Base-by-base conservation (phyloP, 768 basidiomycete genomes). In the Amanita thiersii region DNA sequence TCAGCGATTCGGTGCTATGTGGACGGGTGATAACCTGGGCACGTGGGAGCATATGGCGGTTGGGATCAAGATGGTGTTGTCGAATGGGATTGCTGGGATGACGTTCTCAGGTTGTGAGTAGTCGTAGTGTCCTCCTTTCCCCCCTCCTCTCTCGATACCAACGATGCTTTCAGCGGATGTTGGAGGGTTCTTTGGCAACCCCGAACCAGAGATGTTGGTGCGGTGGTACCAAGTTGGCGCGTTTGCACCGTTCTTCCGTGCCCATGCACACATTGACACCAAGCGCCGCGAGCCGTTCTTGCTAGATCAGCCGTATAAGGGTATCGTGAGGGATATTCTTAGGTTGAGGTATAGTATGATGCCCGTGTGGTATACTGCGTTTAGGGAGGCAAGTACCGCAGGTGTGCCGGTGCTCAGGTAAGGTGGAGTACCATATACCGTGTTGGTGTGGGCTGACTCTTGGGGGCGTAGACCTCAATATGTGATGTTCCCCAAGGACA, bases 131-230 rank as follows among this genome's bases (percentile, higher is more conserved):
- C n/a, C 14, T 29, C 3, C 10, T 23, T 6, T 34, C 14, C 11
- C 6, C 23, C 12, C 33, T 28, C 21, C 20, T 9, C 20, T 26
- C 28, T 34, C 47, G 17, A 43, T 14, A 34, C 36, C 46, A 12
- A 46, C 37, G 37, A 18, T 42, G 35, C 25, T 29, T 39, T 19
- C 50, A 98, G 94, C 96, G 47, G 96, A 99, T 53, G 92, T 98
- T 39, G 94, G 96, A 14, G 96, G 96, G 11, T 99, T 98, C 81
- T 98, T 98, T 56, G 93, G 94, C 12, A 93, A 98, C 60, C 93
- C 96, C 0, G 79, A 84, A 33, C 73, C 85, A 0, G 96, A 98
- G 55, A 90, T 98, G 80, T 78, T 99, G 24, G 82, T 92, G 6
- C 73, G 96, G 36, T 99, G 94, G 93, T 98, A 99, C 52, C 90